phyloP scores from a whole-genome alignment of 768 basidiomycete species.

The Astraeus odoratus region DNA sequence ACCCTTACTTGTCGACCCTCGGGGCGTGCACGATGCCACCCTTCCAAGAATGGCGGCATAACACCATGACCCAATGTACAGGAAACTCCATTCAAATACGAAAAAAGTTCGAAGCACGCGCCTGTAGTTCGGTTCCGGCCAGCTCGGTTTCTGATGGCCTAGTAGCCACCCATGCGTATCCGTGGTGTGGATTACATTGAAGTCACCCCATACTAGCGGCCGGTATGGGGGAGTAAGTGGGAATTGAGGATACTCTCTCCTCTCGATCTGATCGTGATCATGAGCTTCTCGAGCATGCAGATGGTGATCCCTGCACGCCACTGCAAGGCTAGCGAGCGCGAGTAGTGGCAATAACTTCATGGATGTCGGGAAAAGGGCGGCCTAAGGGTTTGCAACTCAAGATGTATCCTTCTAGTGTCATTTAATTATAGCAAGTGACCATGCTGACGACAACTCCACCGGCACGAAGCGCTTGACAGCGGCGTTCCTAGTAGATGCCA shows the following conservation, averaged over 20 bases:
- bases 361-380: no score
- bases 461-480: no score
- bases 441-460: no score
- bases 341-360: constrained; percentile 11
- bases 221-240: constrained; percentile 52
- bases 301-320: constrained; percentile 15
- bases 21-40: not conserved
- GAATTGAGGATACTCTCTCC: constrained; percentile 34
- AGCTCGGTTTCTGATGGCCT: constrained; percentile 70
- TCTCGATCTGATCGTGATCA: constrained; percentile 26
- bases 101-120: constrained; percentile 15
- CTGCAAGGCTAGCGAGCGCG: constrained; percentile 11
- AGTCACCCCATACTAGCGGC: constrained; percentile 78
- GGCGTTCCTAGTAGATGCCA: no score
- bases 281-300: constrained; percentile 20
- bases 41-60: no score
- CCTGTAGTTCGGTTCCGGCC: constrained; percentile 74
- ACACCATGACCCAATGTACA: not conserved
- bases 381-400: no score
- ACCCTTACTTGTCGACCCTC: no score
- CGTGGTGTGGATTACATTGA: constrained; percentile 84
- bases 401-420: no score
- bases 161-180: constrained; percentile 80
- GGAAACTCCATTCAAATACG: not conserved
- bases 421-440: no score